A percentile compares a stretch with the other conserved stretches of the same genome.
These are phyloP conservation scores for Laburnicola sp. DNA, from an alignment of 2,329 filamentous ascomycete genomes.

Conservation along the genomic window DNA sequence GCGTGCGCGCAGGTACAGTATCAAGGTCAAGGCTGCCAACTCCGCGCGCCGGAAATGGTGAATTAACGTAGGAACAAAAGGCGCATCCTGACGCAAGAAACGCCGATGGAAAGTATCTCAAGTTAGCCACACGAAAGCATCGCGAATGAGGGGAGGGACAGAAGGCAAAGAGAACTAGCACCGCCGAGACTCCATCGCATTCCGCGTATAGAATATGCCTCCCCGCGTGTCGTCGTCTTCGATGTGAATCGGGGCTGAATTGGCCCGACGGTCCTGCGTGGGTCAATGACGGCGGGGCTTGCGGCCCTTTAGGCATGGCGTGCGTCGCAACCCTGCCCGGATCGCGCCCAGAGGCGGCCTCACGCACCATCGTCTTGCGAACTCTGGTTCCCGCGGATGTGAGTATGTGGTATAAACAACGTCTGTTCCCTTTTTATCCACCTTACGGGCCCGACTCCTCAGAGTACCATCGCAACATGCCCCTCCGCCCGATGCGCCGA, in stretches of 20 bases:
- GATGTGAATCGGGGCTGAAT: conserved; percentile 1
- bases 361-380: background rate
- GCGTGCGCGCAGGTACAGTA: conserved; percentile 8
- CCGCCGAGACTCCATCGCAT: conserved; percentile 2
- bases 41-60: background rate
- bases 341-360: background rate
- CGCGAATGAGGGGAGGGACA: background rate
- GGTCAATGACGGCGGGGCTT: background rate
- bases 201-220: background rate
- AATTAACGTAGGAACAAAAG: conserved; percentile 2
- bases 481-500: too few species aligned
- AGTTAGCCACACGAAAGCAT: background rate
- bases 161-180: conserved; percentile 3
- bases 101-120: background rate
- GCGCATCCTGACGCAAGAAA: background rate
- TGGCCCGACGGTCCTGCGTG: background rate
- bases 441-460: too few species aligned
- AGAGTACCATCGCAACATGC: too few species aligned
- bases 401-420: background rate
- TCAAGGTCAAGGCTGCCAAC: background rate
- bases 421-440: background rate
- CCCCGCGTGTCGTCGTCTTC: conserved; percentile 5
- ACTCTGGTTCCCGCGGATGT: background rate
- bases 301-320: background rate
- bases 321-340: background rate